These are phyloP conservation scores for Pythium brachiatum DNA, from an alignment of 352 stramenopile species.

Conservation along the genomic window DNA sequence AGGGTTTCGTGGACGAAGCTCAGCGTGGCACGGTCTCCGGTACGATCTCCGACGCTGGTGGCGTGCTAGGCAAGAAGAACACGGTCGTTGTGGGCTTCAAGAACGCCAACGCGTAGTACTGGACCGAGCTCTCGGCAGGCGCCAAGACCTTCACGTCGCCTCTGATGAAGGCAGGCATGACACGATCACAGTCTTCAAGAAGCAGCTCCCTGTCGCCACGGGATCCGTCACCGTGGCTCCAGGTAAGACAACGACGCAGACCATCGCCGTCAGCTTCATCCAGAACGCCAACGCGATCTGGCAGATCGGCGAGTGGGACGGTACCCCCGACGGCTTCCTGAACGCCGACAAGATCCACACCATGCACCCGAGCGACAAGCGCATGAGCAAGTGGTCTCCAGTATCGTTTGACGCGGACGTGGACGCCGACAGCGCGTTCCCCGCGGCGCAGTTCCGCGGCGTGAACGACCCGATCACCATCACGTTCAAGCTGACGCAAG, in stretches of 20 bases:
- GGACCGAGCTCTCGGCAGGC: slow-evolving; percentile 24
- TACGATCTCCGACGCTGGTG: slow-evolving; percentile 32
- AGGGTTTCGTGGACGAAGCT: slow-evolving; percentile 35
- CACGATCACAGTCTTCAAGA: slow-evolving; percentile 54
- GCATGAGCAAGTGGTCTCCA: slow-evolving; percentile 32
- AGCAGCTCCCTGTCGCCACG: slow-evolving; percentile 42
- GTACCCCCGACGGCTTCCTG: slow-evolving; percentile 44
- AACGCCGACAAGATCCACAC: slow-evolving; percentile 56
- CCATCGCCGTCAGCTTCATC: slow-evolving; percentile 30
- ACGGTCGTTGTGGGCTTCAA: slow-evolving; percentile 34
- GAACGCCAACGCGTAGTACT: slow-evolving; percentile 46
- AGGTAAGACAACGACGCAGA: no score
- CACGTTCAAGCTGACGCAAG: slow-evolving; percentile 29
- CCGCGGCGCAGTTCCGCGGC: slow-evolving; percentile 42
- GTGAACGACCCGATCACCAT: slow-evolving; percentile 44
- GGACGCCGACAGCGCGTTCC: slow-evolving; percentile 31
- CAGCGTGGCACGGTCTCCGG: slow-evolving; percentile 34
- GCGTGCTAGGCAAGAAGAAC: slow-evolving; percentile 24
- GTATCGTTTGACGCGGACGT: slow-evolving; percentile 26
- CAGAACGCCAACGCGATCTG: slow-evolving; percentile 32
- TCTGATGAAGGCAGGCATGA: slow-evolving; percentile 45
- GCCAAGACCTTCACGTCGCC: slow-evolving; percentile 35
- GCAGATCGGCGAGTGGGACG: slow-evolving; percentile 52
- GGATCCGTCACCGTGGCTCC: slow-evolving; percentile 22
- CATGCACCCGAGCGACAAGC: slow-evolving; percentile 49